These are phyloP conservation scores for Trichoderma sp. DNA, from an alignment of 2,329 filamentous ascomycete species.

Conservation along the genomic window DNA sequence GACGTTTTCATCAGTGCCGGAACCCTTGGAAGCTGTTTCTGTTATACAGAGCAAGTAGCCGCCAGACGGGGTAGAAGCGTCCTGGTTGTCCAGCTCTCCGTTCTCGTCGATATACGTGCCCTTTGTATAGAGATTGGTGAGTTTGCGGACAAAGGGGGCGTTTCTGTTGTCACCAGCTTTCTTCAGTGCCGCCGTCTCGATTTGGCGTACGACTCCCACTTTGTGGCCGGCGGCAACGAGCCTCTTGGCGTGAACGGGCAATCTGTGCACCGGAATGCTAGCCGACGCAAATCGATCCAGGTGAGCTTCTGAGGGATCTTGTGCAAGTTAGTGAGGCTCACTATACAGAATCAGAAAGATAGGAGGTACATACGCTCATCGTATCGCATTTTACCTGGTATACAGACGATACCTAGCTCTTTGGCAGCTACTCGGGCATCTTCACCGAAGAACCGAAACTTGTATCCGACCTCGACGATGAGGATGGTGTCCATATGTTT, in stretches of 20 bases:
- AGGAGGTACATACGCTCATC: constrained; percentile 66
- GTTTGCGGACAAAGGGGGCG: constrained; percentile 82
- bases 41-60: constrained; percentile 95
- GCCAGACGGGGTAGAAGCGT: constrained; percentile 49
- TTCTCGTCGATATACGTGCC: constrained; percentile 95
- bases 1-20: constrained; percentile 88
- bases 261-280: constrained; percentile 86
- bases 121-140: constrained; percentile 97
- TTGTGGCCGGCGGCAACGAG: constrained; percentile 91
- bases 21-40: constrained; percentile 73
- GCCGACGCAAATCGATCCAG: constrained; percentile 89
- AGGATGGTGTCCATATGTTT: constrained; percentile 86
- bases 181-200: constrained; percentile 93
- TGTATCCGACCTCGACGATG: constrained; percentile 95
- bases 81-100: constrained; percentile 65
- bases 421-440: constrained; percentile 87
- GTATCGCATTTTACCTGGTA: constrained; percentile 90
- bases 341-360: not conserved
- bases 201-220: constrained; percentile 88
- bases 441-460: constrained; percentile 95
- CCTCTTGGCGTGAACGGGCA: constrained; percentile 91
- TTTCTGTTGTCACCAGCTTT: constrained; percentile 94
- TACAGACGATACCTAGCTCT: constrained; percentile 91
- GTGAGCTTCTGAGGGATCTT: constrained; percentile 85
- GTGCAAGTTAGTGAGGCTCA: not conserved